Evolutionary conservation across 257 asterid species (phyloP).

Genomic region (Vinca minor): DNA sequence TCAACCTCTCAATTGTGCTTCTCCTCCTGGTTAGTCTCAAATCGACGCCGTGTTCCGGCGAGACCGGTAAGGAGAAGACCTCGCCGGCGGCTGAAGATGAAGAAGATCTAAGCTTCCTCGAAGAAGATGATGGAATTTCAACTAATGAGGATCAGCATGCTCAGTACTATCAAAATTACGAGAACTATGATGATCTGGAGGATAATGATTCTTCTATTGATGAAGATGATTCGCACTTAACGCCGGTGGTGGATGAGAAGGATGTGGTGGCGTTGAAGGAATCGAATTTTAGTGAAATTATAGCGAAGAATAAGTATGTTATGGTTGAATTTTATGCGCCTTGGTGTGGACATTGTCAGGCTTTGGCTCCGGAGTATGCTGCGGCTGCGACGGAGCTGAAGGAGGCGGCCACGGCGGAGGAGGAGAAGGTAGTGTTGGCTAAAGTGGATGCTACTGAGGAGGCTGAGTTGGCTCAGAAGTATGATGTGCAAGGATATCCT

Average conservation of each 20-base stretch:
- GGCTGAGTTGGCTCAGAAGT: conserved; percentile 61
- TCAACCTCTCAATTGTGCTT: conserved; percentile 36
- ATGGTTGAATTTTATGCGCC: conserved; percentile 97
- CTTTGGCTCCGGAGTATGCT: conserved; percentile 87
- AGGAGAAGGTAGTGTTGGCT: conserved; percentile 52
- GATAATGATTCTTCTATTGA: conserved; percentile 21
- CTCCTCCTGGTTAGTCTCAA: conserved; percentile 27
- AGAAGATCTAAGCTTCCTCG: conserved; percentile 76
- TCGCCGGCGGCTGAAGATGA: conserved; percentile 30
- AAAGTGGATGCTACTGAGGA: conserved; percentile 87
- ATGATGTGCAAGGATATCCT: conserved; percentile 78
- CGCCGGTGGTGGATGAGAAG: conserved; percentile 63
- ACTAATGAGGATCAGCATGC: conserved; percentile 23
- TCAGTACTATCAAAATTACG: conserved; percentile 42
- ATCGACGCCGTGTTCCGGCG: conserved; percentile 18
- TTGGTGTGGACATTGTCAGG: conserved; percentile 94
- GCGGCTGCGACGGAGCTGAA: conserved; percentile 89
- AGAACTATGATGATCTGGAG: conserved; percentile 64
- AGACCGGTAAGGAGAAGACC: conserved; percentile 10
- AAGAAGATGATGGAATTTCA: conserved; percentile 33
- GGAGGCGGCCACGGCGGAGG: conserved; percentile 32
- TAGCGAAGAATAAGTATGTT: conserved; percentile 59
- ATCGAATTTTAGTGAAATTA: conserved; percentile 57
- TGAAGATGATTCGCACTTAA: conserved; percentile 21
- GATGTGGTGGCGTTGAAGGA: conserved; percentile 75